Conservation (phyloP, 108 stramenopile genomes). For the Cyclotella atomus region DNA sequence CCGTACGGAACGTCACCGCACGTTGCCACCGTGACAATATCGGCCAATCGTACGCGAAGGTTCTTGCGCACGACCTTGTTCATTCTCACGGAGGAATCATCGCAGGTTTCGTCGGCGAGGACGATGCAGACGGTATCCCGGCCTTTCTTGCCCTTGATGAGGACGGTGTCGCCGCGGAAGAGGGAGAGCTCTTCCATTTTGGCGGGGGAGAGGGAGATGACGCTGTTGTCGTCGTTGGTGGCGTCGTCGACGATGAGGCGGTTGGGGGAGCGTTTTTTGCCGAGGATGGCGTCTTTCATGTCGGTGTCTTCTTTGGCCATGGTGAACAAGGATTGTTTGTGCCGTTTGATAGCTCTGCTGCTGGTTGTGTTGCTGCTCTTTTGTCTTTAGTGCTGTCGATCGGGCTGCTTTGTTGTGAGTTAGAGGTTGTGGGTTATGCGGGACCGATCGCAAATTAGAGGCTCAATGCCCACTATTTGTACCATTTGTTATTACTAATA, state of each 20-base stretch:
- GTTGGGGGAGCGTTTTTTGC: slow-evolving; percentile 98
- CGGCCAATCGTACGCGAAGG: slow-evolving; percentile 94
- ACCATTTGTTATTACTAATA: too few species aligned
- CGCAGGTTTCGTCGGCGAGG: slow-evolving; percentile 95
- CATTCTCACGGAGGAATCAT: slow-evolving; percentile 97
- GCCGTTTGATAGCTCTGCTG: not conserved
- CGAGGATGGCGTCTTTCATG: slow-evolving; percentile 88
- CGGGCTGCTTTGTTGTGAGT: not conserved
- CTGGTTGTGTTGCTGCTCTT: not conserved
- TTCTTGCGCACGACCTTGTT: slow-evolving; percentile 99
- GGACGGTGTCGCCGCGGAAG: slow-evolving; percentile 98
- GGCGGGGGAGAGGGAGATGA: slow-evolving; percentile 87
- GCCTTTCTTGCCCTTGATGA: slow-evolving; percentile 99
- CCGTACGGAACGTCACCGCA: slow-evolving; percentile 99
- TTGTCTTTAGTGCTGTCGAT: not conserved
- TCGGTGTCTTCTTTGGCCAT: slow-evolving; percentile 81
- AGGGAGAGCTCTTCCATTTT: slow-evolving; percentile 99
- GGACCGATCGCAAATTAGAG: too few species aligned
- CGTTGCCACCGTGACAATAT: slow-evolving; percentile 94
- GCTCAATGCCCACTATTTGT: too few species aligned
- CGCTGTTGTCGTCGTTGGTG: slow-evolving; percentile 99
- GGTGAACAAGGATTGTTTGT: slow-evolving; percentile 26
- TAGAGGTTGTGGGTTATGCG: too few species aligned
- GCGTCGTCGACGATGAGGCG: slow-evolving; percentile 99
- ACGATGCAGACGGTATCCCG: slow-evolving; percentile 99